These are phyloP conservation scores for Crithidia mellificae DNA, from an alignment of 208 protist genomes.

Conservation along the genomic window DNA sequence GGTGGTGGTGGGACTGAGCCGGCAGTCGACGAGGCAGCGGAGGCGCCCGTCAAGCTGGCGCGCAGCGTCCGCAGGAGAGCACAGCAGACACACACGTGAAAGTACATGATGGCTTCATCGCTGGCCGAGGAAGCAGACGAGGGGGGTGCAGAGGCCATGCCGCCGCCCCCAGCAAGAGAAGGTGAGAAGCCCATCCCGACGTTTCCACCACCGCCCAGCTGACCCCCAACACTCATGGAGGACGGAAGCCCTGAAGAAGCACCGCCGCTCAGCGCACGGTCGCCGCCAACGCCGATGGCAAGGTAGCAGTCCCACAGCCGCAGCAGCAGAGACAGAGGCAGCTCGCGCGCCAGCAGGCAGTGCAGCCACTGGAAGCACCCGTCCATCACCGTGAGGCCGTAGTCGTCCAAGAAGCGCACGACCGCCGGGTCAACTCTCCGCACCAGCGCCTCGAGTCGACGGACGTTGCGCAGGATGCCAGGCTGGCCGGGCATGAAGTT, in stretches of 20 bases:
- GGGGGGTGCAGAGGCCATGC: not conserved
- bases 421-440: slow-evolving; percentile 20
- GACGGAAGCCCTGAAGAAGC: no score
- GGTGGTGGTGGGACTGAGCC: no score
- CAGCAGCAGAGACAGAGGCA: slow-evolving; percentile 75
- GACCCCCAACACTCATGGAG: no score
- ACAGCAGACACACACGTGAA: slow-evolving; percentile 91
- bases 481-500: slow-evolving; percentile 90
- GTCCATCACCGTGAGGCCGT: slow-evolving; percentile 66
- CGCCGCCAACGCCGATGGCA: slow-evolving; percentile 50
- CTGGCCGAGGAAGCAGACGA: slow-evolving; percentile 6
- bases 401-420: slow-evolving; percentile 23
- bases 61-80: slow-evolving; percentile 62
- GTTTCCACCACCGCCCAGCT: not conserved
- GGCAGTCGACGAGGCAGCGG: not conserved
- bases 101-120: slow-evolving; percentile 47
- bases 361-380: slow-evolving; percentile 93
- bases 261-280: not conserved
- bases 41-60: slow-evolving; percentile 14
- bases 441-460: slow-evolving; percentile 62
- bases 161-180: no score
- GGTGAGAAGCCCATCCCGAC: no score
- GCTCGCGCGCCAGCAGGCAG: slow-evolving; percentile 90
- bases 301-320: slow-evolving; percentile 93
- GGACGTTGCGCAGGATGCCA: slow-evolving; percentile 74